phyloP scores from a whole-genome alignment of 805 yeast genomes.

The Metschnikowia orientalis region DNA sequence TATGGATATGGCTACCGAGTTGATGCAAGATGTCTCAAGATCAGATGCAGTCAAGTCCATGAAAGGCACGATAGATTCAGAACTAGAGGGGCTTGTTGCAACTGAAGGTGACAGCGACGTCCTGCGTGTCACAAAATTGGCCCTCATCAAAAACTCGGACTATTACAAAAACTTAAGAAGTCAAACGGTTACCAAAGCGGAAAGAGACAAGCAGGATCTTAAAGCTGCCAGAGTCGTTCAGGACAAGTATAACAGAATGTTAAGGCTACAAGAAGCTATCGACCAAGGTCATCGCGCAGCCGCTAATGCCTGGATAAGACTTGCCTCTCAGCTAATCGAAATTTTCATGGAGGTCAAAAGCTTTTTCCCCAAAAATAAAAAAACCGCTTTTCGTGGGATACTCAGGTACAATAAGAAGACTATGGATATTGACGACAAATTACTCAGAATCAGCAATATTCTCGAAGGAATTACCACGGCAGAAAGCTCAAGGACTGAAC shows the following conservation, averaged over 20 bases:
- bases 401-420: constrained; percentile 56
- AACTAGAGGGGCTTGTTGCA: too few relatives aligned
- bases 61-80: constrained; percentile 1
- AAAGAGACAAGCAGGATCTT: constrained; percentile 52
- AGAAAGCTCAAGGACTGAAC: constrained; percentile 27
- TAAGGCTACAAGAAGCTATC: constrained; percentile 41
- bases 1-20: constrained; percentile 48
- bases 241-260: constrained; percentile 52
- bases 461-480: constrained; percentile 50
- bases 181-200: constrained; percentile 33
- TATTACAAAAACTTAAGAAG: constrained; percentile 11
- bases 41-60: constrained; percentile 3
- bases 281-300: constrained; percentile 50
- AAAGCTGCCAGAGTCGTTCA: constrained; percentile 54
- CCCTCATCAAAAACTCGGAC: constrained; percentile 16
- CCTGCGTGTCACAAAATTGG: constrained; percentile 5
- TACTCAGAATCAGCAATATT: constrained; percentile 62
- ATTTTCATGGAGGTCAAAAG: constrained; percentile 72
- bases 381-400: constrained; percentile 64
- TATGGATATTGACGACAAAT: constrained; percentile 66
- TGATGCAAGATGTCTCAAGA: constrained; percentile 52
- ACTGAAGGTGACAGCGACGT: constrained; percentile 9
- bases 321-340: constrained; percentile 78
- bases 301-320: constrained; percentile 72
- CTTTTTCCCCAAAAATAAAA: constrained; percentile 75